Evolutionary conservation across 2,329 filamentous ascomycete genomes (phyloP).

Genomic region (Alternaria sp.): DNA sequence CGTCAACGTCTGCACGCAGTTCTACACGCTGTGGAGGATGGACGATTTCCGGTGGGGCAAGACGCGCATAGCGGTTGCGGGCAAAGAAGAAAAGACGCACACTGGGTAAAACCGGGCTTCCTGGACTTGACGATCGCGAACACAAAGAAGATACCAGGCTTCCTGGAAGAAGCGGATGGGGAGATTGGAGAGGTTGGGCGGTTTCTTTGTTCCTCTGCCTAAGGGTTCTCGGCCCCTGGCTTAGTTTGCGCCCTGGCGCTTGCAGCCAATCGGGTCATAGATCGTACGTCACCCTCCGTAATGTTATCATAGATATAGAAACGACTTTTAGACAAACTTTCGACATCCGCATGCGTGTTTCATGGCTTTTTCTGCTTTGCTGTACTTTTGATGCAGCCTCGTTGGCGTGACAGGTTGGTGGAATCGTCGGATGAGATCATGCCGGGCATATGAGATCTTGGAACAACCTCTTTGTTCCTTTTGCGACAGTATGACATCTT

Average conservation of each 20-base stretch:
- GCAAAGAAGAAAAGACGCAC: not conserved
- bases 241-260: not conserved
- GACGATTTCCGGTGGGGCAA: conserved; percentile 12
- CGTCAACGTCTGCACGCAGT: not conserved
- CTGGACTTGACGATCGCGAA: too few species aligned
- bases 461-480: not conserved
- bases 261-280: not conserved
- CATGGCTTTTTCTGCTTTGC: not conserved
- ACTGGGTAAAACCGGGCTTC: not conserved
- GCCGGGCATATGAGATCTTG: not conserved
- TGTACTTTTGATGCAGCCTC: not conserved
- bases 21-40: conserved; percentile 5
- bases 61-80: conserved; percentile 1
- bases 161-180: not conserved
- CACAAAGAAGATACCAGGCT: not conserved
- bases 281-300: not conserved
- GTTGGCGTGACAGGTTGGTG: not conserved
- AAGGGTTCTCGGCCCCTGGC: not conserved
- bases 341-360: not conserved
- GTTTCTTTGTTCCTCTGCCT: not conserved
- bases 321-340: not conserved
- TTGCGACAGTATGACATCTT: not conserved
- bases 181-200: not conserved
- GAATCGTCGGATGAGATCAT: not conserved
- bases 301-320: not conserved